Evolutionary conservation across 2,329 filamentous ascomycete species (phyloP).

Genomic region (Alternaria conjuncta): DNA sequence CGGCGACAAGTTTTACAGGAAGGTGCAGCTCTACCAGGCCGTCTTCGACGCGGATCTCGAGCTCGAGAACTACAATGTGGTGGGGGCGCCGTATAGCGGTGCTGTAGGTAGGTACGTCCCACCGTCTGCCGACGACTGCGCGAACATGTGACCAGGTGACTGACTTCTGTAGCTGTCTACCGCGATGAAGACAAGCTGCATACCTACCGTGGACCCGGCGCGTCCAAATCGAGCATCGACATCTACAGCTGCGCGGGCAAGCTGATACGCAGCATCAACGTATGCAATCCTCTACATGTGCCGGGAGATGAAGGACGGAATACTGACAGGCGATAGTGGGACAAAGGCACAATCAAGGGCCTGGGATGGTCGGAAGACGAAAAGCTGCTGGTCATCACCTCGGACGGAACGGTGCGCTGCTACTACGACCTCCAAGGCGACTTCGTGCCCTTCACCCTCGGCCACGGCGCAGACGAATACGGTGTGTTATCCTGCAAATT

Average conservation of each 20-base stretch:
- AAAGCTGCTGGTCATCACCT: constrained; percentile 83
- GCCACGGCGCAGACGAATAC: constrained; percentile 84
- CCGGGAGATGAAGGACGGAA: background rate
- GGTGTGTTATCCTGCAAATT: constrained; percentile 91
- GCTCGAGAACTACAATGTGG: constrained; percentile 91
- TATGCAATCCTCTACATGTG: constrained; percentile 38
- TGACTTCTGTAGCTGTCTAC: constrained; percentile 72
- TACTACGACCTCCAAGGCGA: constrained; percentile 93
- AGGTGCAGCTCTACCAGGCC: constrained; percentile 88
- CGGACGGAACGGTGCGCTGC: constrained; percentile 88
- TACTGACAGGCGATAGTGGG: constrained; percentile 66
- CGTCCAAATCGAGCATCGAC: constrained; percentile 84
- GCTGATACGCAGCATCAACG: constrained; percentile 78
- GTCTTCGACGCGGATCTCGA: constrained; percentile 94
- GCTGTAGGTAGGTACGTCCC: constrained; percentile 73
- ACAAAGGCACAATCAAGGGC: constrained; percentile 84
- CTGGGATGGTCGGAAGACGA: constrained; percentile 98
- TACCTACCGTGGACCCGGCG: constrained; percentile 73
- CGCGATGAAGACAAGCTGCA: constrained; percentile 87
- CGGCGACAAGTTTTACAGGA: constrained; percentile 93
- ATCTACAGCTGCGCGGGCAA: constrained; percentile 94
- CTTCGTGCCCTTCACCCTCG: constrained; percentile 92
- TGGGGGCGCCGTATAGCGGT: constrained; percentile 90
- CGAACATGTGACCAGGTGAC: constrained; percentile 11
- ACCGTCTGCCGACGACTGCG: constrained; percentile 5